phyloP scores from a whole-genome alignment of 148 eudicot genomes.

The Rheum nobile region DNA sequence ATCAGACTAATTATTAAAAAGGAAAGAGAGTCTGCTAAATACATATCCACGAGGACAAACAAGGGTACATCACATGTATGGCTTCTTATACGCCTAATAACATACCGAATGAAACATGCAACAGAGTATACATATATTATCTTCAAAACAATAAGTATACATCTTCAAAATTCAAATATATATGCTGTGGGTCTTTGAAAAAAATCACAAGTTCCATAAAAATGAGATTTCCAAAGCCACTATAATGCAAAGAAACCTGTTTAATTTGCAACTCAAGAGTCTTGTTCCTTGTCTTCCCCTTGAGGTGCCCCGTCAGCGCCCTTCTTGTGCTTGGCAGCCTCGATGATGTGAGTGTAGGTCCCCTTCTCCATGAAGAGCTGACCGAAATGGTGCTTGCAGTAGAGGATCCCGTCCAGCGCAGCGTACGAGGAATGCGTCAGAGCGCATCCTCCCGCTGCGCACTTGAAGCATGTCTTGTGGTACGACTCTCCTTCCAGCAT shows the following conservation, averaged over 20 bases:
- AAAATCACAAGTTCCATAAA: not conserved
- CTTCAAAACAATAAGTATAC: not conserved
- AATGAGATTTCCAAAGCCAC: slow-evolving; percentile 1
- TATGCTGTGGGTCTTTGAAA: not conserved
- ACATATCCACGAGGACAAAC: too few relatives aligned
- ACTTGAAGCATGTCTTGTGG: slow-evolving; percentile 90
- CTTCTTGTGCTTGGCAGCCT: slow-evolving; percentile 50
- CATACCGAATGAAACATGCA: not conserved
- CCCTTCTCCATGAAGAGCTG: slow-evolving; percentile 98
- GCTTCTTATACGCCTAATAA: too few relatives aligned
- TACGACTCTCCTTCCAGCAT: slow-evolving; percentile 84
- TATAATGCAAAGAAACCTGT: not conserved
- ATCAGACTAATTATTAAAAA: too few relatives aligned
- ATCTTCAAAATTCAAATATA: slow-evolving; percentile 8
- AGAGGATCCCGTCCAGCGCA: slow-evolving; percentile 76
- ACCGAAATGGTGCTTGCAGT: slow-evolving; percentile 79
- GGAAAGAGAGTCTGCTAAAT: too few relatives aligned
- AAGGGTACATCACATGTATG: too few relatives aligned
- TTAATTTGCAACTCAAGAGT: not conserved
- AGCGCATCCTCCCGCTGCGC: slow-evolving; percentile 88
- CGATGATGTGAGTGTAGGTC: slow-evolving; percentile 53
- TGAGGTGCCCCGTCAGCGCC: slow-evolving; percentile 3
- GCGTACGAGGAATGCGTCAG: slow-evolving; percentile 94
- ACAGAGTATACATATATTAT: not conserved
- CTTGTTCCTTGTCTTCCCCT: not conserved